A percentile compares a stretch with the other conserved stretches of the same genome.
phyloP scores from a whole-genome alignment of 768 basidiomycete species.

The Leccinum disarticulatum region DNA sequence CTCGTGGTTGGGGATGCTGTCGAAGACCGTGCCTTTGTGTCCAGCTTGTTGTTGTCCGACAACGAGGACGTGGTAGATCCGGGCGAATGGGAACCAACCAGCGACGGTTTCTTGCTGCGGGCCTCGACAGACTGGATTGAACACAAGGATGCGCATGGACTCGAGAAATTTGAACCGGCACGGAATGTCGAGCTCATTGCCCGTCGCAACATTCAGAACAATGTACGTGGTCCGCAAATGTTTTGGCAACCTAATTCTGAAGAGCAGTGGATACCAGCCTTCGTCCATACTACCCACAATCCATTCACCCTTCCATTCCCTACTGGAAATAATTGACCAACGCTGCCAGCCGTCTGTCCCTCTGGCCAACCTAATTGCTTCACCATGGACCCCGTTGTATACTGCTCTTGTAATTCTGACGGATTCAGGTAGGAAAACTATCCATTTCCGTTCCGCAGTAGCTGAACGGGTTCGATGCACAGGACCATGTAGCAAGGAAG shows the following conservation, averaged over 20 bases:
- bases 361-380: slow-evolving; percentile 54
- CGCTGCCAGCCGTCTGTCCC: slow-evolving; percentile 50
- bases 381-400: slow-evolving; percentile 56
- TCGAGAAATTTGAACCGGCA: slow-evolving; percentile 64
- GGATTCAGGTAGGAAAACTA: slow-evolving; percentile 41
- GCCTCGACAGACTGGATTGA: slow-evolving; percentile 77
- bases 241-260: slow-evolving; percentile 6
- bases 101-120: slow-evolving; percentile 43
- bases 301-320: slow-evolving; percentile 54
- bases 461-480: not conserved
- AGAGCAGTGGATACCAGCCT: slow-evolving; percentile 20
- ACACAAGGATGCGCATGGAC: slow-evolving; percentile 60
- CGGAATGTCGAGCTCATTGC: slow-evolving; percentile 64
- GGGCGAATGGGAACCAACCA: slow-evolving; percentile 54
- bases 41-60: slow-evolving; percentile 53
- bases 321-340: slow-evolving; percentile 55
- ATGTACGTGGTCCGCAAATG: slow-evolving; percentile 41
- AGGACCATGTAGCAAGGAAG: slow-evolving; percentile 38
- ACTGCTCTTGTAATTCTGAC: slow-evolving; percentile 59
- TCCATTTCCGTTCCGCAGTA: slow-evolving; percentile 4
- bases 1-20: slow-evolving; percentile 51
- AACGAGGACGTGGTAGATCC: slow-evolving; percentile 70
- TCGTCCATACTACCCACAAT: slow-evolving; percentile 43
- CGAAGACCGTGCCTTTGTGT: slow-evolving; percentile 37
- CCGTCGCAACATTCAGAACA: slow-evolving; percentile 40